Evolutionary conservation across 129 eudicot genomes (phyloP).

Genomic region (Lonicera japonica): DNA sequence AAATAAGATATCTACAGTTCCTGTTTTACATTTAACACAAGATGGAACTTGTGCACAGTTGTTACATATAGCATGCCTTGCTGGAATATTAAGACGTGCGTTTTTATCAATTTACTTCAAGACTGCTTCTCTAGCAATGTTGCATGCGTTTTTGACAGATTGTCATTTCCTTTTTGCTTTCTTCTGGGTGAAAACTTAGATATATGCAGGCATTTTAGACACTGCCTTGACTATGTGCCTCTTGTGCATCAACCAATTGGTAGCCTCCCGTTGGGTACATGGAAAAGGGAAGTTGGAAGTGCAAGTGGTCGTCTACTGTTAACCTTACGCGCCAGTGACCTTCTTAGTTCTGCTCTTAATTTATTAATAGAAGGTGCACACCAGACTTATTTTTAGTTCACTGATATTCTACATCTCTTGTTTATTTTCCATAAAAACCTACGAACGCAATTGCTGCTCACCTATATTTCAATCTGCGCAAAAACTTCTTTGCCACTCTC

Average conservation of each 20-base stretch:
- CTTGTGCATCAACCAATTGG: constrained; percentile 54
- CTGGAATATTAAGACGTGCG: constrained; percentile 55
- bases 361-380: constrained; percentile 43
- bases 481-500: too few species aligned
- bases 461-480: too few species aligned
- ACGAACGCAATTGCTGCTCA: too few species aligned
- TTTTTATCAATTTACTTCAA: constrained; percentile 8
- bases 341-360: constrained; percentile 45
- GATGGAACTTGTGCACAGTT: constrained; percentile 49
- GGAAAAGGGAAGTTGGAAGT: constrained; percentile 43
- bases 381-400: not conserved
- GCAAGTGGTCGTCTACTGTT: constrained; percentile 28
- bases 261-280: constrained; percentile 50
- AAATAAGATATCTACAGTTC: constrained; percentile 50
- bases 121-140: not conserved
- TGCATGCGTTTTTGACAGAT: not conserved
- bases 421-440: too few species aligned
- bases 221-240: constrained; percentile 39
- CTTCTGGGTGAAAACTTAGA: constrained; percentile 27
- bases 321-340: constrained; percentile 33
- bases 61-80: constrained; percentile 63
- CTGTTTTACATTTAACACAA: constrained; percentile 35
- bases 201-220: constrained; percentile 53
- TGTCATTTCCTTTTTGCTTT: not conserved
- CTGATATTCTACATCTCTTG: not conserved